Base-by-base conservation (phyloP, 2,329 filamentous ascomycete species). In the Pseudogymnoascus sp. region DNA sequence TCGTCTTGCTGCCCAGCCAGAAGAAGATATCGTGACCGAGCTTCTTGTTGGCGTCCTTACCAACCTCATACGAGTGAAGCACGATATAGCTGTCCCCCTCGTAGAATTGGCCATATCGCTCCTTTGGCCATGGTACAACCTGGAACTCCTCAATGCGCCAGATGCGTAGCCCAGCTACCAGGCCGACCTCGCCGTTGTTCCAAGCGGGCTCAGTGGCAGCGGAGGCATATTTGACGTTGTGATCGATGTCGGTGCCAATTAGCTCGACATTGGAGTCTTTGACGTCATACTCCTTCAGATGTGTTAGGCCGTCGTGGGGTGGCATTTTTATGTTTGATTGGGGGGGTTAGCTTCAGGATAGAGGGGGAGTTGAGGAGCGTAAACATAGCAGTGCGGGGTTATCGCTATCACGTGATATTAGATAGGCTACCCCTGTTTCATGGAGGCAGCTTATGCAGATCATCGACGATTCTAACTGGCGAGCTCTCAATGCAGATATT, bases 1-100 rank as follows among this genome's bases (percentile, higher is more conserved):
- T 81, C 0, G 85, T 89, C 69, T 87, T 81, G 60, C 73, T 77
- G 4, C 86, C 86, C 0, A 89, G 79, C 86, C 85, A 89, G 75
- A 89, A 89, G 77, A 86, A 89, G 68, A 89, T 81, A 59, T 88
- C 85, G 67, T 89, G 85, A 42, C 74, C 76, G 4, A 87, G 75
- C 63, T 80, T 67, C 71, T 72, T 74, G 21, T 55, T 55, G n/a
- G 76, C 72, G 36, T 76, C 74, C 42, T 76, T 74, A 42, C 79
- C 79, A 33, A 84, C 70, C 67, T 81, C 80, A 72, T 81, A 82
- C 4, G 85, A 84, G 70, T 84, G 76, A 55, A 89, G 76, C 3
- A 89, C 75, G 63, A 89, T 86, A 70, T 85, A 89, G 73, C 84
- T 88, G 71, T 89, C 86, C 31, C 86, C 86, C 58, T 88, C 83